A percentile compares a stretch with the other conserved stretches of the same genome.
phyloP scores from a whole-genome alignment of 2,329 filamentous ascomycete species.

The Bretziella fagacearum region DNA sequence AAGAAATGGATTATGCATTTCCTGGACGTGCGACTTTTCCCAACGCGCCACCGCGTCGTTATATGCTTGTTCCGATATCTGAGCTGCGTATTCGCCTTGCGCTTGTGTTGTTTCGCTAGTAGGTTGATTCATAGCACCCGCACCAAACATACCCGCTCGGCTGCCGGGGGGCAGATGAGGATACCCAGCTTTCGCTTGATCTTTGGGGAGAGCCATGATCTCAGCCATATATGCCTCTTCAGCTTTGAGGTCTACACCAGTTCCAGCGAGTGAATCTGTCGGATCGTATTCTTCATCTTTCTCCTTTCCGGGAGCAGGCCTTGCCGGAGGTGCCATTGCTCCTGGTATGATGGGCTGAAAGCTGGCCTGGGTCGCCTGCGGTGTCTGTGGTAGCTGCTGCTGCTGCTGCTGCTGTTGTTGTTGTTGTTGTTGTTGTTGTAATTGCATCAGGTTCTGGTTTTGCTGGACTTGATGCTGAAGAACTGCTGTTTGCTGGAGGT shows the following conservation, averaged over 20 bases:
- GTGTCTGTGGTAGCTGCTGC: slow-evolving; percentile 1
- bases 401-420: background rate
- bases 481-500: slow-evolving; percentile 9
- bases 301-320: slow-evolving; percentile 38
- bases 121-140: slow-evolving; percentile 48
- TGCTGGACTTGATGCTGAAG: slow-evolving; percentile 9
- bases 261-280: slow-evolving; percentile 67
- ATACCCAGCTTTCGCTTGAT: background rate
- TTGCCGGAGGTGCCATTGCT: slow-evolving; percentile 42
- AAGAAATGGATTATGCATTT: slow-evolving; percentile 59
- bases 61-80: slow-evolving; percentile 49
- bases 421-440: slow-evolving; percentile 3
- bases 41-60: slow-evolving; percentile 44
- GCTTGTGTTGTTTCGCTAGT: slow-evolving; percentile 27
- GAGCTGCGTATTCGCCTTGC: slow-evolving; percentile 44
- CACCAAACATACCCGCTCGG: slow-evolving; percentile 44
- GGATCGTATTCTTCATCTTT: slow-evolving; percentile 55
- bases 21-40: slow-evolving; percentile 45
- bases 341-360: slow-evolving; percentile 20
- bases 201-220: slow-evolving; percentile 17
- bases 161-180: slow-evolving; percentile 27
- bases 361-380: slow-evolving; percentile 1
- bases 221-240: slow-evolving; percentile 69
- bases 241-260: slow-evolving; percentile 71
- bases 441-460: background rate